A percentile compares a stretch with the other conserved stretches of the same genome.
phyloP scores from a whole-genome alignment of 2,329 filamentous ascomycete species.

The Nemania diffusa region DNA sequence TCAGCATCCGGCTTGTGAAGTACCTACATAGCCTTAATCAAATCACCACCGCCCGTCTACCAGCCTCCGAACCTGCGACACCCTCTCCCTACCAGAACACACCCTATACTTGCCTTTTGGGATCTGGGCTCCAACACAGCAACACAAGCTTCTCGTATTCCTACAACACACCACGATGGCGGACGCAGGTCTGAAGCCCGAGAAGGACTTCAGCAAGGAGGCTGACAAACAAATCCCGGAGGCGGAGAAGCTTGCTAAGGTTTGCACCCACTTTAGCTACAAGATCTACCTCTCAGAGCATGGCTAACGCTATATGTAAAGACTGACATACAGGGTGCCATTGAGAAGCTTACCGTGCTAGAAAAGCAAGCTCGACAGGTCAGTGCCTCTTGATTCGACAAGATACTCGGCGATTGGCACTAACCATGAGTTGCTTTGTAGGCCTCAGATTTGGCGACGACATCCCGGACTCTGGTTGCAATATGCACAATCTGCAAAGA shows the following conservation, averaged over 20 bases:
- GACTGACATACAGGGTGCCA: conserved; percentile 83
- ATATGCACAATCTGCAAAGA: conserved; percentile 97
- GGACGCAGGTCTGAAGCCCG: conserved; percentile 85
- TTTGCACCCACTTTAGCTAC: conserved; percentile 52
- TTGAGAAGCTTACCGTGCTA: conserved; percentile 90
- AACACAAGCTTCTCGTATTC: background rate
- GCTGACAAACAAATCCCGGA: conserved; percentile 91
- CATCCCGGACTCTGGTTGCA: conserved; percentile 84
- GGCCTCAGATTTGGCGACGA: conserved; percentile 96
- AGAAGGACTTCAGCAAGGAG: conserved; percentile 99
- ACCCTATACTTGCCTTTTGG: background rate
- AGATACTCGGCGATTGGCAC: conserved; percentile 39
- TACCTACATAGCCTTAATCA: conserved; percentile 13
- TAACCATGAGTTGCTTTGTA: conserved; percentile 51
- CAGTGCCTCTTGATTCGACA: conserved; percentile 36
- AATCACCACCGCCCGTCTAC: conserved; percentile 6
- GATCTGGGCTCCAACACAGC: background rate
- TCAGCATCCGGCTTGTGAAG: conserved; percentile 26
- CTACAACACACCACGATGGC: conserved; percentile 69
- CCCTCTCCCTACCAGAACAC: background rate
- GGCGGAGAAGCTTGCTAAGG: conserved; percentile 88
- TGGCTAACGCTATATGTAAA: conserved; percentile 47
- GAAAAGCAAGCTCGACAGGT: conserved; percentile 99
- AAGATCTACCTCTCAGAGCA: background rate
- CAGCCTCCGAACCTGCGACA: background rate